These are phyloP conservation scores for Aspergillus persii DNA, from an alignment of 2,329 filamentous ascomycete species.

Conservation along the genomic window DNA sequence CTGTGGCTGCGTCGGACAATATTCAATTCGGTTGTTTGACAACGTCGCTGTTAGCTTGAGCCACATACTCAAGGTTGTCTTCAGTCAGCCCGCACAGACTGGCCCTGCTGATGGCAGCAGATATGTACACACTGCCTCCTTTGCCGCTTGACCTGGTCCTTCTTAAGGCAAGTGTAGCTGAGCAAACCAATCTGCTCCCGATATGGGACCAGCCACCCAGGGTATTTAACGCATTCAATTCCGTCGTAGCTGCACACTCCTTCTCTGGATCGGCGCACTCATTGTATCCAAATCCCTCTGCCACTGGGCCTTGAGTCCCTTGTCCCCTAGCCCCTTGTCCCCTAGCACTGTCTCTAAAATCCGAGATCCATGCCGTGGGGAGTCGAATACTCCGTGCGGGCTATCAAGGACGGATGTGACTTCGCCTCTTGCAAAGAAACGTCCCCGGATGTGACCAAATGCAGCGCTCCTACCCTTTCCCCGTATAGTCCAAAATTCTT, in stretches of 20 bases:
- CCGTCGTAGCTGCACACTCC: constrained; percentile 29
- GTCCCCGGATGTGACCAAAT: too few relatives aligned
- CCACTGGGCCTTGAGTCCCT: too few relatives aligned
- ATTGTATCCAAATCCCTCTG: too few relatives aligned
- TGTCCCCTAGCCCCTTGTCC: too few relatives aligned
- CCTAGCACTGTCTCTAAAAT: too few relatives aligned
- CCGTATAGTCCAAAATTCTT: too few relatives aligned
- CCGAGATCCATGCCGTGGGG: too few relatives aligned
- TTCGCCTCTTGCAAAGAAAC: too few relatives aligned
- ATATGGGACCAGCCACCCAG: constrained; percentile 34
- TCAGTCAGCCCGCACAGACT: constrained; percentile 33
- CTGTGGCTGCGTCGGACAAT: background rate
- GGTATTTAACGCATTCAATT: constrained; percentile 18
- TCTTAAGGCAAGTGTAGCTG: constrained; percentile 35
- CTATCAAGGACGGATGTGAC: too few relatives aligned
- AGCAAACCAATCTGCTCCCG: constrained; percentile 43
- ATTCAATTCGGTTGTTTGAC: background rate
- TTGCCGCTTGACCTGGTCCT: constrained; percentile 30
- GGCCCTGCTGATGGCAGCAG: constrained; percentile 32
- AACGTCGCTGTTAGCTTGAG: constrained; percentile 16
- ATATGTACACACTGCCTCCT: constrained; percentile 31
- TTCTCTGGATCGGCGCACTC: constrained; percentile 37
- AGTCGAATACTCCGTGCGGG: too few relatives aligned
- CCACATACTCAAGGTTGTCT: constrained; percentile 21
- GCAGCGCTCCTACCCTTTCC: too few relatives aligned